Evolutionary conservation across 225 moss, liverwort and hornwort genomes (phyloP).

Genomic region (Thuidium tamariscinum): DNA sequence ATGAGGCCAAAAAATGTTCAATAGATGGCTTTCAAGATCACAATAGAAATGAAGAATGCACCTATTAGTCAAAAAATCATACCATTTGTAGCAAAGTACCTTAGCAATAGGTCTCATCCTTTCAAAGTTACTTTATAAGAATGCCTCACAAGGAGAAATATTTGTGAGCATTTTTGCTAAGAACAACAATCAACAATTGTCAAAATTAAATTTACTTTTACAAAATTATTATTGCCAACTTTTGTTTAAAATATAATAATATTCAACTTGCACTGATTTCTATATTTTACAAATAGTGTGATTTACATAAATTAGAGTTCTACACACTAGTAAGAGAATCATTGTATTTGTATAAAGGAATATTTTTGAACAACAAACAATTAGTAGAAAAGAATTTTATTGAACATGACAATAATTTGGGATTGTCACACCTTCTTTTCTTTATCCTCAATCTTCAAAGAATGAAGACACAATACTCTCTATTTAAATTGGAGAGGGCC

Average conservation of each 20-base stretch:
- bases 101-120: background rate
- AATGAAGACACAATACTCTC: fast-evolving
- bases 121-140: background rate
- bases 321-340: background rate
- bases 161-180: fast-evolving
- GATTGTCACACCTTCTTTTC: background rate
- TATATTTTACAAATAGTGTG: background rate
- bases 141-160: background rate
- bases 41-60: background rate
- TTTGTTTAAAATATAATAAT: background rate
- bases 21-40: background rate
- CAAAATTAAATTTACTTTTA: background rate
- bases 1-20: fast-evolving
- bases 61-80: background rate
- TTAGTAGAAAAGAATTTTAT: background rate
- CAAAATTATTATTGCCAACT: background rate
- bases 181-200: background rate
- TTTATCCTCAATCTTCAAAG: fast-evolving
- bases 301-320: background rate
- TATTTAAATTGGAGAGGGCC: fast-evolving
- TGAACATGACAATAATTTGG: background rate
- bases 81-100: background rate
- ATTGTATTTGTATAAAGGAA: background rate
- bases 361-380: background rate
- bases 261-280: fast-evolving